phyloP scores from a whole-genome alignment of 306 rosid species.

The Aeschynomene evenia region DNA sequence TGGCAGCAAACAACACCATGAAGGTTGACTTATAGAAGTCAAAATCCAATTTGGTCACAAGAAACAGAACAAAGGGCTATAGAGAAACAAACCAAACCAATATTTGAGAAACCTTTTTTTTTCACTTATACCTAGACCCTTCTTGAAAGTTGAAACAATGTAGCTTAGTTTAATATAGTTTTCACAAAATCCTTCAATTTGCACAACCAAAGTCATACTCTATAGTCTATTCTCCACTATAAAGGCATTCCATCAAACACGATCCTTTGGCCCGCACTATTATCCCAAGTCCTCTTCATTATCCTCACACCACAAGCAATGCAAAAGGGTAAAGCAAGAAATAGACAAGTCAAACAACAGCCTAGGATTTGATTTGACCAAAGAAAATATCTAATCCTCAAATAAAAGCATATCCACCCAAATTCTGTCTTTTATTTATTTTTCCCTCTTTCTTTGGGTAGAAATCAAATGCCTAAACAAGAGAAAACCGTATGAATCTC shows the following conservation, averaged over 20 bases:
- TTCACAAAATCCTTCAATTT: background rate
- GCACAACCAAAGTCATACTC: conserved; percentile 17
- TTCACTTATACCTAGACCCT: background rate
- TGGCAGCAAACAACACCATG: background rate
- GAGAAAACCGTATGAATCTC: background rate
- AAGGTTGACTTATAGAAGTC: background rate
- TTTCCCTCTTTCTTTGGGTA: background rate
- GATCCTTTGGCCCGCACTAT: background rate
- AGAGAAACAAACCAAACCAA: background rate
- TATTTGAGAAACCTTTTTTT: background rate
- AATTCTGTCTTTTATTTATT: background rate
- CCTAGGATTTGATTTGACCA: conserved; percentile 23
- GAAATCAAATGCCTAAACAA: background rate
- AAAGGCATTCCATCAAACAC: conserved; percentile 21
- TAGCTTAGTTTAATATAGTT: background rate
- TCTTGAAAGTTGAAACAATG: background rate
- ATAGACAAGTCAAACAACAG: conserved; percentile 27
- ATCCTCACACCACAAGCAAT: background rate
- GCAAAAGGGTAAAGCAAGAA: conserved; percentile 10
- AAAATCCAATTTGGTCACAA: conserved; percentile 1
- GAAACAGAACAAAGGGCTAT: background rate
- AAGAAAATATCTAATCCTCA: background rate
- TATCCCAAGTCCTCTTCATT: background rate
- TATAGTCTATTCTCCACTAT: background rate
- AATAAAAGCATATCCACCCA: conserved; percentile 6